phyloP scores from a whole-genome alignment of 2,329 filamentous ascomycete genomes.

The Lecanoromycetidae sp. region DNA sequence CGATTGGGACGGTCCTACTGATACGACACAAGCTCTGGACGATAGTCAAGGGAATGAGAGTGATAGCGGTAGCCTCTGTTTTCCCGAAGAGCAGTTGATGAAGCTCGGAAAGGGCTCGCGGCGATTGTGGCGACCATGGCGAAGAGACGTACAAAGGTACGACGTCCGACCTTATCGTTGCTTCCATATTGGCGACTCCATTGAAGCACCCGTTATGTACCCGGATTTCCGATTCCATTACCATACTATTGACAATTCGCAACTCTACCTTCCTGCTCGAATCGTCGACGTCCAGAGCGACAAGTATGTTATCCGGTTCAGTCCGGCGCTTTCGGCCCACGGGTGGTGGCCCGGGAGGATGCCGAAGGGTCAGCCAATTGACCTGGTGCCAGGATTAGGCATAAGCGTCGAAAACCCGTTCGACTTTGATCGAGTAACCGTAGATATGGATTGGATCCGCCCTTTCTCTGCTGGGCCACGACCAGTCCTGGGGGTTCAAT shows the following conservation, averaged over 20 bases:
- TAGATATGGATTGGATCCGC: constrained; percentile 17
- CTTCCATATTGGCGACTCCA: constrained; percentile 16
- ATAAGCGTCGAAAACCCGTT: constrained; percentile 17
- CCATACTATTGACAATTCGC: constrained; percentile 15
- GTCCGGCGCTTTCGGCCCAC: constrained; percentile 17
- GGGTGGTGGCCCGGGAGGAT: constrained; percentile 17
- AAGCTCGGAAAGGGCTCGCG: constrained; percentile 17
- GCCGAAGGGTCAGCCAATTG: constrained; percentile 15
- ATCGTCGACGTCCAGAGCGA: constrained; percentile 17
- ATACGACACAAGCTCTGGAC: constrained; percentile 14
- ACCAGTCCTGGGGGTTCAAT: constrained; percentile 17
- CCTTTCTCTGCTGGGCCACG: constrained; percentile 16
- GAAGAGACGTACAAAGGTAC: constrained; percentile 15
- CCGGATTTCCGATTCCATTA: constrained; percentile 18
- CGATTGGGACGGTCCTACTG: constrained; percentile 15
- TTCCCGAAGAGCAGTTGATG: constrained; percentile 18
- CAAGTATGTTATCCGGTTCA: constrained; percentile 17
- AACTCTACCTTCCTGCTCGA: constrained; percentile 18
- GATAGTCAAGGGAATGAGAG: constrained; percentile 15
- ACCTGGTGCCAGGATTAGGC: constrained; percentile 17
- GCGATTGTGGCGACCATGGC: constrained; percentile 17
- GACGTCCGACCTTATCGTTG: constrained; percentile 17
- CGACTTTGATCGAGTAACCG: constrained; percentile 17
- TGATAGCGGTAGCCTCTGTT: constrained; percentile 14
- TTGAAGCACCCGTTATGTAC: constrained; percentile 18